Base-by-base conservation (phyloP, 2,329 filamentous ascomycete species). In the Bipolaris sorokiniana region DNA sequence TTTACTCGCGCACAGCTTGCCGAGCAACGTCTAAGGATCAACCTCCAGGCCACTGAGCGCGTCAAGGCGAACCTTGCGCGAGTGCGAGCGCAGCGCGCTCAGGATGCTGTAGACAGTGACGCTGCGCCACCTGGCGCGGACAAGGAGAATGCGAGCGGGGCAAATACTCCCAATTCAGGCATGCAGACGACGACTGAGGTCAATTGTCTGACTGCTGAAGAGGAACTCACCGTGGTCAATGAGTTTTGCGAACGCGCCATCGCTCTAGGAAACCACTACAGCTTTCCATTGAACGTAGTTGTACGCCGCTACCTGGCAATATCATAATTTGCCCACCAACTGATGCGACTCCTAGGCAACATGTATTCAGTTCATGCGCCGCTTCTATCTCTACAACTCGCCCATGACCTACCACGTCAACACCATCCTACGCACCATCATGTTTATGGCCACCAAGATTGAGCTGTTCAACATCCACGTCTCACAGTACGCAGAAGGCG, bases 381-480 rank as follows among this genome's bases (percentile, higher is more conserved):
- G 95, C 56, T 98, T 99, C 83, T 99, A 98, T 80, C 85, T 97
- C 36, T 94, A 90, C 71, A 97, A 98, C 78, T 96, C 91, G 38
- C 87, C 93, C 70, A 97, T 98, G 91, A 97, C 93, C 28, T 98
- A 99, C 74, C 91, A 94, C 61, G 94, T 93, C 0, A 90, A 91
- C 61, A 88, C 92, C 62, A 90, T 98, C 65, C 88, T 96, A 74
- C 91, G 93, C 72, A 95, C 92, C 28, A 91, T 90, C 34, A 84
- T 99, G 52, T 98, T 96, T 81, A 90, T 99, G 63, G 92, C 92
- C 9, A 92, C 89, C 69, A 99, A 99, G 79, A 91, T 92, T 4
- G 94, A 99, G 72, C 91, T 91, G 58, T 86, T 88, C 74, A 93
- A 94, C 75, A 86, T 88, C 58, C 85, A 87, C 7, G 80, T 88